These are phyloP conservation scores for Yamadazyma oceani DNA, from an alignment of 1,139 yeast genomes.

Conservation along the genomic window DNA sequence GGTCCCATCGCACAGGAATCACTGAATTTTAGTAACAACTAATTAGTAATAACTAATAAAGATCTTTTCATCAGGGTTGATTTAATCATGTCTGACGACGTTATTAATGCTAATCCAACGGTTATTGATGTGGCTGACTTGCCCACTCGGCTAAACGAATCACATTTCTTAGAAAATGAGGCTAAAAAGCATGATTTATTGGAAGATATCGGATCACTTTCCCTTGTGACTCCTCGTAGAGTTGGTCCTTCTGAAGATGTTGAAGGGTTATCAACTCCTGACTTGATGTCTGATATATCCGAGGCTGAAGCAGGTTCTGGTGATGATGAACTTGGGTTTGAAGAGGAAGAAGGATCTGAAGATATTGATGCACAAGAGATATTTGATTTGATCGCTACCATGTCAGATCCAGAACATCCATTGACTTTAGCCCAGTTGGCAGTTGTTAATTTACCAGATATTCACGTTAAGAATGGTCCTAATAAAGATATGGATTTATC, in stretches of 20 bases:
- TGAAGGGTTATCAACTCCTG: constrained; percentile 20
- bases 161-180: constrained; percentile 16
- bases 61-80: not conserved
- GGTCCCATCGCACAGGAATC: too few species aligned
- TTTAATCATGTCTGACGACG: constrained; percentile 53
- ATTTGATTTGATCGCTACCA: constrained; percentile 71
- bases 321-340: constrained; percentile 27
- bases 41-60: not conserved
- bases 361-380: constrained; percentile 68
- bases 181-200: constrained; percentile 15
- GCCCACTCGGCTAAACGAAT: constrained; percentile 56
- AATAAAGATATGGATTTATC: constrained; percentile 53
- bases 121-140: constrained; percentile 72
- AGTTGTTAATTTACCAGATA: constrained; percentile 85
- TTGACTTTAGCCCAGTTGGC: constrained; percentile 91
- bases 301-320: constrained; percentile 28
- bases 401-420: constrained; percentile 98
- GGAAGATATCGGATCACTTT: constrained; percentile 22
- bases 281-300: constrained; percentile 24
- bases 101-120: constrained; percentile 90
- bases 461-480: constrained; percentile 61
- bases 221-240: constrained; percentile 14
- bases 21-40: too few species aligned
- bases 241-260: constrained; percentile 4
- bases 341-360: constrained; percentile 54